Evolutionary conservation across 225 moss, liverwort and hornwort species (phyloP), one percentile per base, ranked within the genome.

Genomic region (Physcomitrellopsis africana): DNA sequence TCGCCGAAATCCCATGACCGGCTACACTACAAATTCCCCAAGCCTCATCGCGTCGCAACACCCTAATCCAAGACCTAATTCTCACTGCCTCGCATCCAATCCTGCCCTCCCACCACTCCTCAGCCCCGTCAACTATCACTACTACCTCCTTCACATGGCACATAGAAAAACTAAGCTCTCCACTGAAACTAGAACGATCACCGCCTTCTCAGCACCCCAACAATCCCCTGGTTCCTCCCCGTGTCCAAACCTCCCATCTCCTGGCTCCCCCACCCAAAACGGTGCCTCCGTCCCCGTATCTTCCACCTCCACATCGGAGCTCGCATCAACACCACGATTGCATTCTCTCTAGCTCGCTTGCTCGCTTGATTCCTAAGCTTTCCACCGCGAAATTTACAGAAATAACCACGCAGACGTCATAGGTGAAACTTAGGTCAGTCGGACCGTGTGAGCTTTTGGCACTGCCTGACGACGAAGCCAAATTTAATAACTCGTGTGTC

Each of bases 31-130:
- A 72, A 65, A 32, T 1, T 22, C 41, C 53, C 43, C 17, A 11
- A 44, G 29, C 69, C 19, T 19, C 49, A 44, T 17, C 5, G 19
- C 11, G 18, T 63, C 56, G 14, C 18, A 23, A 15, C 16, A 22
- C 14, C 16, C 27, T 15, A 37, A 8, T 64, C 76, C 45, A 71
- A 70, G 69, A 10, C 69, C 82, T 69, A 59, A 32, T 69, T 65
- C 32, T 10, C 9, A 11, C 13, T 11, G 46, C 20, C 67, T 61
- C 29, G 13, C 63, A 47, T 44, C 49, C 23, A 63, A 3, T 58
- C n/a, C 48, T 57, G 2, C 72, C 17, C 42, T 65, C 11, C n/a
- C 11, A 23, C 7, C 10, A 29, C 20, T 44, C 62, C 45, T n/a
- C 52, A 9, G 5, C 27, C 19, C 18, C 26, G 10, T 6, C 14